Base-by-base conservation (phyloP, 2,329 filamentous ascomycete species). In the Parastagonospora avenae region DNA sequence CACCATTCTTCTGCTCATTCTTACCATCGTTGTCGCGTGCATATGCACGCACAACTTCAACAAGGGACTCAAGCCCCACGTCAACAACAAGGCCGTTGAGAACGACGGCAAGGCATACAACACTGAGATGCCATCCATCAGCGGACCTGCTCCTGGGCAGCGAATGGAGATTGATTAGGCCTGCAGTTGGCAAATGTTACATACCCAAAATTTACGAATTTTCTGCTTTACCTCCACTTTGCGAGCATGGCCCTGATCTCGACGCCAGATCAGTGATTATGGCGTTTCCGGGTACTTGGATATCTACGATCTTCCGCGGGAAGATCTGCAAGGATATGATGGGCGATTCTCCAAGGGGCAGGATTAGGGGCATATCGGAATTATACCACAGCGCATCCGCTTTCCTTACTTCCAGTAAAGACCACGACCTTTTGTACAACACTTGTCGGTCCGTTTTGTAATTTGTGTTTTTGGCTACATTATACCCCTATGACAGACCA, bases 11-110 rank as follows among this genome's bases (percentile, higher is more conserved):
- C 80, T 97, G 53, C 91, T 99, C 63, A 78, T 97, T 44, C 79
- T 92, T 56, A 99, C 94, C 52, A 97, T 99, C 64, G 76, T 83
- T 72, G 92, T 96, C 63, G 92, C 91, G 33, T 85, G 89, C 67
- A 81, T 93, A 65, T 97, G 93, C 81, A 92, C 91, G 75, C 79
- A 83, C 74, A 97, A 97, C 78, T 99, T 97, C 77, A 85, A 88
- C 74, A 87, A 88, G 60, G 94, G 94, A 8, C 80, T 99, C 53
- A 97, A 95, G 79, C 87, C 86, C 8, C 92, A 97, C 71, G 84
- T 99, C 51, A 82, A 86, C 63, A 82, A 81, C 67, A 79, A 82
- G 57, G 83, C 81, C 64, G 69, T 79, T 12, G 46, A 55, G 14
- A 75, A 74, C 51, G 79, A 81, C 32, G 46, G 46, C 46, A 82